Conservation (phyloP, 2,329 filamentous ascomycete species). For the Talaromyces sp. region DNA sequence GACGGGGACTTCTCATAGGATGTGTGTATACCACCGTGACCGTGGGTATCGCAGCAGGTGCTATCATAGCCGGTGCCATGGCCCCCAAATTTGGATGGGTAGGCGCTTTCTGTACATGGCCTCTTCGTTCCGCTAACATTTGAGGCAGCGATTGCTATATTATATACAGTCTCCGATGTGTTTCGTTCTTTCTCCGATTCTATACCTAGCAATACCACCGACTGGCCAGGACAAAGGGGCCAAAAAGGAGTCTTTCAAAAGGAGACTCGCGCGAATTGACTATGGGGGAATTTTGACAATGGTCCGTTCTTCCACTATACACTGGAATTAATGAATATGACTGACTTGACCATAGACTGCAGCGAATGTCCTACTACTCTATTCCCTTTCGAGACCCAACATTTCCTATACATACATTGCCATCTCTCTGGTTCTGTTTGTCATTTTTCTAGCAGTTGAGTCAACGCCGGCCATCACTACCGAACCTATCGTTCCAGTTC, state of each 20-base stretch:
- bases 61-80: slow-evolving; percentile 58
- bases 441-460: slow-evolving; percentile 60
- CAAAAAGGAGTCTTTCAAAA: slow-evolving; percentile 32
- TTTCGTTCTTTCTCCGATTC: slow-evolving; percentile 57
- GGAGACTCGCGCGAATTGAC: slow-evolving; percentile 60
- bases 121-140: neutral
- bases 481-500: slow-evolving; percentile 72
- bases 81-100: slow-evolving; percentile 67
- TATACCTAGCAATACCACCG: slow-evolving; percentile 64
- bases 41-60: slow-evolving; percentile 55
- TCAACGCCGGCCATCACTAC: slow-evolving; percentile 49
- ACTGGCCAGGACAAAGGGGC: slow-evolving; percentile 33
- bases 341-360: slow-evolving; percentile 44
- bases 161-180: slow-evolving; percentile 65
- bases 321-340: neutral
- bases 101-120: slow-evolving; percentile 28
- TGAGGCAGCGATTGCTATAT: slow-evolving; percentile 63
- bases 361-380: slow-evolving; percentile 68
- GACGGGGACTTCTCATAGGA: slow-evolving; percentile 69
- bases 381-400: slow-evolving; percentile 61
- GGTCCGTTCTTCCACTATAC: slow-evolving; percentile 40
- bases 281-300: slow-evolving; percentile 68
- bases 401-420: slow-evolving; percentile 60
- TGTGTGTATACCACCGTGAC: slow-evolving; percentile 71
- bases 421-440: slow-evolving; percentile 57